A percentile compares a stretch with the other conserved stretches of the same genome.
Evolutionary conservation across 1,284 basidiomycete species (phyloP).

Genomic region (Ceraceosorus bombacis): DNA sequence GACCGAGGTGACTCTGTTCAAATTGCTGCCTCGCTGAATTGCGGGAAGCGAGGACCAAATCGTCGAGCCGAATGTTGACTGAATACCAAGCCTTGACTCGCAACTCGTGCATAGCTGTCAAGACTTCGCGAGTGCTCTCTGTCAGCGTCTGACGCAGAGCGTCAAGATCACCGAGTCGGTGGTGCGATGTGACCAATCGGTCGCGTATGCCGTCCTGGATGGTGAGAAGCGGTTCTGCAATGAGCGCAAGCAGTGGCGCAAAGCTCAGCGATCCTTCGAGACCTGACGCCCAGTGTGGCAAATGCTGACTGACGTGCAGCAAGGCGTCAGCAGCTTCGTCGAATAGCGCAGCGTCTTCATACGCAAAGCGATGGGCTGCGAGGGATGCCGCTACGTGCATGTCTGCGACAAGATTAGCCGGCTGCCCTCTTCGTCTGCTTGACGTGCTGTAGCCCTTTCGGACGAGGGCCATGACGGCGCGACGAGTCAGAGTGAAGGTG

Average conservation of each 20-base stretch:
- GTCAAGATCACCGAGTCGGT: neutral
- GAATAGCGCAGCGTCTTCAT: constrained; percentile 1
- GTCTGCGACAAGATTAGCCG: neutral
- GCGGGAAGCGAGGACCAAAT: neutral
- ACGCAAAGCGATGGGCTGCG: neutral
- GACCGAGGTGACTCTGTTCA: neutral
- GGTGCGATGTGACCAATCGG: too few relatives aligned
- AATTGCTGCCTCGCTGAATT: too few relatives aligned
- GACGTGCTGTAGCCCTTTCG: neutral
- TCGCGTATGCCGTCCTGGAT: neutral
- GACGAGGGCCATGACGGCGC: neutral
- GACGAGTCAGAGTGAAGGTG: neutral
- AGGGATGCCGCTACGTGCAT: neutral
- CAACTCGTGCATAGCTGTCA: constrained; percentile 1
- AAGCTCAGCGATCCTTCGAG: neutral
- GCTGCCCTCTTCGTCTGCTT: neutral
- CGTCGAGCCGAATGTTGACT: neutral
- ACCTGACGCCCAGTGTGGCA: too few relatives aligned
- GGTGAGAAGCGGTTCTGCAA: neutral
- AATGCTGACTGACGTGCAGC: neutral
- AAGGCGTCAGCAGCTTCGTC: neutral
- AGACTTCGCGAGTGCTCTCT: constrained; percentile 1
- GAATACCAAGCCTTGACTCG: constrained; percentile 4
- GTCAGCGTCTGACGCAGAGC: neutral
- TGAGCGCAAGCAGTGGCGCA: neutral